phyloP scores from a whole-genome alignment of 495 filamentous ascomycete genomes.

The Annulohypoxylon maeteangense region DNA sequence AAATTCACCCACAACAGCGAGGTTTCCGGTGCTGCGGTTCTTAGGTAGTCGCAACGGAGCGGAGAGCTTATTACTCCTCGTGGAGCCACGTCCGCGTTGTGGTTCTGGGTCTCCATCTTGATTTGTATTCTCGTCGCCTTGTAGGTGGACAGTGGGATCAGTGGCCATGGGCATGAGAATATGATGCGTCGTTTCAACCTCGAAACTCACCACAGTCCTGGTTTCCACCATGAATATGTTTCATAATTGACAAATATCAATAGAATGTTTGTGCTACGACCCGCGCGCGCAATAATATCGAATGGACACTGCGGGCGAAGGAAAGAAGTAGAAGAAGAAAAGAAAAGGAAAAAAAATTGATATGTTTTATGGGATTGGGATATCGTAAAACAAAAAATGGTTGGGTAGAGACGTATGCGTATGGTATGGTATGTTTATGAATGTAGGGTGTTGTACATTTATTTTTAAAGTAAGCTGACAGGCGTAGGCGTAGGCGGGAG shows the following conservation, averaged over 20 bases:
- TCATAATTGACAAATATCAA: slow-evolving; percentile 57
- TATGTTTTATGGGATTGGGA: not conserved
- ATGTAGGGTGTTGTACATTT: not conserved
- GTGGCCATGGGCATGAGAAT: slow-evolving; percentile 30
- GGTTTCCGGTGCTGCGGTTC: slow-evolving; percentile 71
- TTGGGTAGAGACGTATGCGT: not conserved
- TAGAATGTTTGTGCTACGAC: slow-evolving; percentile 37
- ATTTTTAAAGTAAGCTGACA: slow-evolving; percentile 30
- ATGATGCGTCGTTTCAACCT: slow-evolving; percentile 36
- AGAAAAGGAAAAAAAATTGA: slow-evolving; percentile 13
- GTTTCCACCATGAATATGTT: slow-evolving; percentile 58
- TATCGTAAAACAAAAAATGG: slow-evolving; percentile 13
- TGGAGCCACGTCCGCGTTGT: slow-evolving; percentile 43
- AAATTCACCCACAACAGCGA: slow-evolving; percentile 57
- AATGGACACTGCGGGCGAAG: slow-evolving; percentile 15
- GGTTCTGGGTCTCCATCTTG: slow-evolving; percentile 51
- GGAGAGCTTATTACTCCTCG: slow-evolving; percentile 47
- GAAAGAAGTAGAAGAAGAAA: slow-evolving; percentile 10
- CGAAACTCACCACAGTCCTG: slow-evolving; percentile 58
- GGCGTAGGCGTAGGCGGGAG: no score
- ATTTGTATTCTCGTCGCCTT: slow-evolving; percentile 57
- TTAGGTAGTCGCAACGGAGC: slow-evolving; percentile 65
- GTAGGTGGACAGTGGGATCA: slow-evolving; percentile 43
- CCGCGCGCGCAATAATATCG: slow-evolving; percentile 29
- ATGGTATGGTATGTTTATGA: not conserved